phyloP scores from a whole-genome alignment of 371 early-diverging fungal species.

The Mortierella sp. region DNA sequence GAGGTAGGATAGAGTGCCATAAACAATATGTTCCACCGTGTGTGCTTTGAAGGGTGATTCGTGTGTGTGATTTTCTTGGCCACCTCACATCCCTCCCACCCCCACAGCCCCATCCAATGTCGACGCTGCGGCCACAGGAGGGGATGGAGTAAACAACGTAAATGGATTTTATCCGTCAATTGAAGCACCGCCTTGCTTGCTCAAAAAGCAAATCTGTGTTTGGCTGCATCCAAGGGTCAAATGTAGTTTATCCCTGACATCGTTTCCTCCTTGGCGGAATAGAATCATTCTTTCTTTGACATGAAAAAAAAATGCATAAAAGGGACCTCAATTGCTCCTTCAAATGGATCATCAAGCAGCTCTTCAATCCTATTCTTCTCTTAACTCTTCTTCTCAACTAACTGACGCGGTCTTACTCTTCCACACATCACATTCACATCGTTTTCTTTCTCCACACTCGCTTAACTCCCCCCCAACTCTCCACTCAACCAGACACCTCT shows the following conservation, averaged over 20 bases:
- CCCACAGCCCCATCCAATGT: background rate
- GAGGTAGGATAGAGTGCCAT: background rate
- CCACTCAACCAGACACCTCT: background rate
- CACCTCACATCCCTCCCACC: background rate
- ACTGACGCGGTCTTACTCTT: background rate
- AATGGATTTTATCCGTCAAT: background rate
- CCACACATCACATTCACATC: background rate
- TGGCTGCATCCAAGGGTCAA: background rate
- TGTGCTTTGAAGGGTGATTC: background rate
- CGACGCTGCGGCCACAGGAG: background rate
- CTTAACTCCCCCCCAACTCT: background rate
- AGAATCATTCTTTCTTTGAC: background rate
- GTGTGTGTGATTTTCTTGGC: background rate
- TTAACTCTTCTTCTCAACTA: background rate
- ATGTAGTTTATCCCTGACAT: background rate
- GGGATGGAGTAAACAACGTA: background rate
- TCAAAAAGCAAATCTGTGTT: too few relatives aligned
- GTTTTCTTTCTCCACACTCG: background rate
- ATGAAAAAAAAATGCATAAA: background rate
- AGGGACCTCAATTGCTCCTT: background rate
- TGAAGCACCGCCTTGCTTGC: background rate
- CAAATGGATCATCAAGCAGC: background rate
- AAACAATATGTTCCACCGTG: background rate
- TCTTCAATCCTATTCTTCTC: background rate
- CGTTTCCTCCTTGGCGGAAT: background rate